These are phyloP conservation scores for Pontederia paniculata DNA, from an alignment of 176 grass and related monocot species.

Conservation along the genomic window DNA sequence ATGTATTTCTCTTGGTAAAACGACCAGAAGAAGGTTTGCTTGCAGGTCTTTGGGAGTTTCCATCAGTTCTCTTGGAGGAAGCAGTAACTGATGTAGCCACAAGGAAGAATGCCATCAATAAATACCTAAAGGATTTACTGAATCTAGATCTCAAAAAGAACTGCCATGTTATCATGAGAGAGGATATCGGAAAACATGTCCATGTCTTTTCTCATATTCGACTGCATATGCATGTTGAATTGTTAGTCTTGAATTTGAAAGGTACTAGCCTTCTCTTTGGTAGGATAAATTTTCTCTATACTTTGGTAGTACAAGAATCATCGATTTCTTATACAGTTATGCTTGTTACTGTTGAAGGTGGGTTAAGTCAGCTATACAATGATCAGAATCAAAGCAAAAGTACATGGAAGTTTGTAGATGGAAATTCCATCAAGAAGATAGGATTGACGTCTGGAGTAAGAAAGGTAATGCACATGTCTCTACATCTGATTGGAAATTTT, in stretches of 20 bases:
- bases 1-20: constrained; percentile 57
- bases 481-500: background rate
- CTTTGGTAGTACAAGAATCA: background rate
- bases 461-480: constrained; percentile 34
- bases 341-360: constrained; percentile 26
- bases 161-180: constrained; percentile 35
- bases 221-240: constrained; percentile 67
- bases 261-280: constrained; percentile 24
- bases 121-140: constrained; percentile 50
- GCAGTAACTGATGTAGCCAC: constrained; percentile 17
- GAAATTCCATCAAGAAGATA: constrained; percentile 41
- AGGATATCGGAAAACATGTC: constrained; percentile 62
- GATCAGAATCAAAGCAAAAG: constrained; percentile 6
- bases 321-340: constrained; percentile 8
- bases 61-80: constrained; percentile 52
- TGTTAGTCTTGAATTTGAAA: constrained; percentile 66
- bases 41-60: constrained; percentile 96
- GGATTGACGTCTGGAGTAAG: constrained; percentile 77
- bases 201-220: constrained; percentile 93
- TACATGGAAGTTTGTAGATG: constrained; percentile 43
- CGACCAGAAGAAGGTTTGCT: constrained; percentile 86
- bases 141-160: constrained; percentile 18
- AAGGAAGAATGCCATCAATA: constrained; percentile 67
- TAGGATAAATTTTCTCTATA: background rate
- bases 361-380: constrained; percentile 25